Conservation (phyloP, 306 rosid genomes). For the Corylus heterophylla region DNA sequence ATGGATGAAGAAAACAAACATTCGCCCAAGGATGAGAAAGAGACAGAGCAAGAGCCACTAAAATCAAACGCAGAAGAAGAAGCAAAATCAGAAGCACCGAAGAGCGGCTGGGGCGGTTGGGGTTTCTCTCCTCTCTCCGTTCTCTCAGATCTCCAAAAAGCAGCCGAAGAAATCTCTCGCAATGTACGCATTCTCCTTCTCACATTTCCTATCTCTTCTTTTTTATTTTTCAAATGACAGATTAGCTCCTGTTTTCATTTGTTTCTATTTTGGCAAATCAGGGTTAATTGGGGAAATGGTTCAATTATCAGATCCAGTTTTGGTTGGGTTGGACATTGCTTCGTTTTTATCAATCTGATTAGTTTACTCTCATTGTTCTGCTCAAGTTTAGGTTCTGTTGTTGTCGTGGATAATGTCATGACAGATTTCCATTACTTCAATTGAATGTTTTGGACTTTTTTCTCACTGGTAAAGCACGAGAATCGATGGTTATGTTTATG, state of each 20-base stretch:
- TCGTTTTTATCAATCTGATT: background rate
- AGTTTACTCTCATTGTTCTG: background rate
- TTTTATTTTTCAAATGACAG: background rate
- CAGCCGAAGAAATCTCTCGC: conserved; percentile 95
- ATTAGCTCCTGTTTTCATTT: background rate
- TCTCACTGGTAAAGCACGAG: background rate
- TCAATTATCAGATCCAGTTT: background rate
- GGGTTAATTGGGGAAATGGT: background rate
- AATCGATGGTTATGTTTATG: background rate
- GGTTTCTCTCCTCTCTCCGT: conserved; percentile 72
- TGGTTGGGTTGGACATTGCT: background rate
- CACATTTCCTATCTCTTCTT: conserved; percentile 7
- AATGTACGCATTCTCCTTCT: conserved; percentile 49
- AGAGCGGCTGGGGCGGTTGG: conserved; percentile 84
- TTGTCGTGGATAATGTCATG: background rate
- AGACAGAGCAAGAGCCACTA: conserved; percentile 20
- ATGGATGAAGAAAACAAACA: conserved; percentile 57
- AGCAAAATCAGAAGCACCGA: conserved; percentile 15
- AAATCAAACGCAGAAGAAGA: conserved; percentile 22
- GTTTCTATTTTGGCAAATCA: background rate
- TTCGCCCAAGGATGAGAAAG: conserved; percentile 44
- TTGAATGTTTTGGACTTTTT: background rate
- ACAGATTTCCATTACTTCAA: background rate
- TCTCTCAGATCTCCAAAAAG: conserved; percentile 84
- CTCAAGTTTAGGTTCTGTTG: background rate